A percentile compares a stretch with the other conserved stretches of the same genome.
These are phyloP conservation scores for Aplosporella prunicola DNA, from an alignment of 2,329 filamentous ascomycete species.

Conservation along the genomic window DNA sequence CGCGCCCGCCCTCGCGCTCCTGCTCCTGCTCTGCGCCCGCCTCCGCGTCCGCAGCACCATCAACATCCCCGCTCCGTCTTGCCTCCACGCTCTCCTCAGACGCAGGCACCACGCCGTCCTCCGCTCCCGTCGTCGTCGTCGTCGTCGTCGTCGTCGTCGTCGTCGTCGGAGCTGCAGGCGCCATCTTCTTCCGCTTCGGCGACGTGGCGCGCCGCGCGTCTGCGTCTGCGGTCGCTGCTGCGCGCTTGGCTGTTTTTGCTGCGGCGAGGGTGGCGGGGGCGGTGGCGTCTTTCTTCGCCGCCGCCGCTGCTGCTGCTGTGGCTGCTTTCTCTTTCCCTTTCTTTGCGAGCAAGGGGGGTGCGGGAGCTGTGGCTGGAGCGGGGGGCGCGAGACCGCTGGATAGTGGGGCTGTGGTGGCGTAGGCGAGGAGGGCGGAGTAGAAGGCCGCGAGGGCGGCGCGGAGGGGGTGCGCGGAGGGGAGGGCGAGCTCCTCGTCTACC, in stretches of 20 bases:
- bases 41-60: background rate
- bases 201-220: background rate
- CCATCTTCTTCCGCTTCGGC: background rate
- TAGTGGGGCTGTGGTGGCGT: conserved; percentile 1
- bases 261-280: no score
- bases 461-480: conserved; percentile 13
- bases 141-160: background rate
- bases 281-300: background rate
- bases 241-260: no score
- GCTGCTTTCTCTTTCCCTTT: background rate
- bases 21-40: background rate
- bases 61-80: background rate
- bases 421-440: background rate
- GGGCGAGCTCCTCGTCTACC: no score
- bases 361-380: no score
- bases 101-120: background rate
- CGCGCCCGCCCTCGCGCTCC: background rate
- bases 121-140: background rate
- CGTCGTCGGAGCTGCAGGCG: background rate
- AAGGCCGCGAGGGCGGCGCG: conserved; percentile 1
- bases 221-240: background rate
- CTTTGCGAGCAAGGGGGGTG: no score
- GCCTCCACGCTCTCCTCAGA: background rate
- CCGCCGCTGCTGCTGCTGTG: background rate
- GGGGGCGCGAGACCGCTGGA: no score